Evolutionary conservation across 2,329 filamentous ascomycete species (phyloP).

Genomic region (Tolypocladium tundrense): DNA sequence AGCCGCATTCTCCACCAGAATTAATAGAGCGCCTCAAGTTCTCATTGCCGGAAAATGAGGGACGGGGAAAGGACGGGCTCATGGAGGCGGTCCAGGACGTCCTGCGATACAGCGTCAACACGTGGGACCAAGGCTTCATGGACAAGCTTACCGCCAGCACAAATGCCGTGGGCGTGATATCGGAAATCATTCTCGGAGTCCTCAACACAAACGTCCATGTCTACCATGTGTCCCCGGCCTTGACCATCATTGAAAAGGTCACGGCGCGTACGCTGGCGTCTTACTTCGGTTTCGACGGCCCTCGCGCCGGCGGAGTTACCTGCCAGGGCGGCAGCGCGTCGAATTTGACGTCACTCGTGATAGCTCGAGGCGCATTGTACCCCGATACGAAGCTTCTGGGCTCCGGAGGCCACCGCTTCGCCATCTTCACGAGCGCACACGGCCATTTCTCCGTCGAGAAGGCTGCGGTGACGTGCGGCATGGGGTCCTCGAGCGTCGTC

Average conservation of each 20-base stretch:
- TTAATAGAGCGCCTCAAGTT: background rate
- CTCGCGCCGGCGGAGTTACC: conserved; percentile 60
- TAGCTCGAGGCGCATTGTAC: conserved; percentile 77
- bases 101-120: conserved; percentile 82
- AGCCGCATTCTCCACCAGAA: background rate
- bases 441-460: conserved; percentile 93
- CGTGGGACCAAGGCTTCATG: conserved; percentile 94
- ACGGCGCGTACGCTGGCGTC: conserved; percentile 62
- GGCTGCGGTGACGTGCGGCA: conserved; percentile 74
- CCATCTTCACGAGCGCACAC: conserved; percentile 77
- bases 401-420: conserved; percentile 56
- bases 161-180: conserved; percentile 75
- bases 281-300: conserved; percentile 64
- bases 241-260: conserved; percentile 78
- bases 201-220: conserved; percentile 93
- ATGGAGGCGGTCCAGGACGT: conserved; percentile 60
- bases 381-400: conserved; percentile 67
- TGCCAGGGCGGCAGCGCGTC: conserved; percentile 75
- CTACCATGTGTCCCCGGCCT: conserved; percentile 81
- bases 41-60: conserved; percentile 41
- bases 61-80: conserved; percentile 61
- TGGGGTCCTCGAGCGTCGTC: conserved; percentile 65
- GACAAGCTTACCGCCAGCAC: conserved; percentile 91
- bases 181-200: conserved; percentile 72
- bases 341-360: conserved; percentile 73